phyloP scores from a whole-genome alignment of 2,329 filamentous ascomycete species.

The Alternaria consortialis region DNA sequence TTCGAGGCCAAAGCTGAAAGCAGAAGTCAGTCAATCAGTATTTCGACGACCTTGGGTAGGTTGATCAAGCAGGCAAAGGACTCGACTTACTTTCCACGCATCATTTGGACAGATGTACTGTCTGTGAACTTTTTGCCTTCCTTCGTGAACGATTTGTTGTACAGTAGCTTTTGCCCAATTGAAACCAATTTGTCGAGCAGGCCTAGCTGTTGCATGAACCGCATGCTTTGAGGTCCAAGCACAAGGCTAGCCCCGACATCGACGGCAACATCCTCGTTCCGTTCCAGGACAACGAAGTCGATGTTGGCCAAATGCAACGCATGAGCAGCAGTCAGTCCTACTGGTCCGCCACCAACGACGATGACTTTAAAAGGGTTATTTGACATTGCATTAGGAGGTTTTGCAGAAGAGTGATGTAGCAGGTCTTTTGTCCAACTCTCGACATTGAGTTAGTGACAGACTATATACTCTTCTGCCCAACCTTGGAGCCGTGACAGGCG shows the following conservation, averaged over 20 bases:
- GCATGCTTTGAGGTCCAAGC: neutral
- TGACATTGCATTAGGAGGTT: neutral
- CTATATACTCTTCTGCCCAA: neutral
- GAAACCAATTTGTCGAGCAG: constrained; percentile 4
- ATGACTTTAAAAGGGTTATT: neutral
- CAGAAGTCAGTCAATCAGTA: neutral
- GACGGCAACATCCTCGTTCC: neutral
- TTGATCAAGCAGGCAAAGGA: neutral
- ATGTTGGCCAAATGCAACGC: neutral
- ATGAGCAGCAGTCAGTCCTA: neutral
- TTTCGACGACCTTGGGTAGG: neutral
- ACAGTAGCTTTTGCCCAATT: neutral
- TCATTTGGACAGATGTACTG: neutral
- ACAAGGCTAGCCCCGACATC: constrained; percentile 6
- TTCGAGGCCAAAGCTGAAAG: constrained; percentile 3
- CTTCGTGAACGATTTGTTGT: neutral
- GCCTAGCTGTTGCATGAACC: constrained; percentile 4
- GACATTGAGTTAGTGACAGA: neutral
- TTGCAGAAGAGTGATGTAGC: no score
- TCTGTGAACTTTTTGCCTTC: constrained; percentile 4
- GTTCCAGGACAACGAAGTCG: constrained; percentile 4
- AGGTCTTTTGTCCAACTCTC: neutral
- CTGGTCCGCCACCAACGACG: neutral
- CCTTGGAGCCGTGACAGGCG: neutral
- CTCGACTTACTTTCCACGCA: neutral